These are phyloP conservation scores for Hyphopichia pseudoburtonii DNA, from an alignment of 1,139 yeast genomes.

Conservation along the genomic window DNA sequence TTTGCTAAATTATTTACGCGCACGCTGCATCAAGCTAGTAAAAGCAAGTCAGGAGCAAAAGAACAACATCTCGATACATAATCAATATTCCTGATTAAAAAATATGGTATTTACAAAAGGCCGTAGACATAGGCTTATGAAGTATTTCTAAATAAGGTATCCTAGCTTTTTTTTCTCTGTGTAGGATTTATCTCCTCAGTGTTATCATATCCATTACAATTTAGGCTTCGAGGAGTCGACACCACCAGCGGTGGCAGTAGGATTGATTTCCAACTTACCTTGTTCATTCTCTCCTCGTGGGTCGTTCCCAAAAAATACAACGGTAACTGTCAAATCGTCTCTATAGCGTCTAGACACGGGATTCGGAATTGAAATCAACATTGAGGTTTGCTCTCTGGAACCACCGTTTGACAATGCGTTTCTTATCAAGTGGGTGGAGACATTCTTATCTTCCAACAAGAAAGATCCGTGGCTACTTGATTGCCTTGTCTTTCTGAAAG, in stretches of 20 bases:
- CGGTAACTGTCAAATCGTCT: constrained; percentile 95
- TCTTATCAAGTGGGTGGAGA: constrained; percentile 88
- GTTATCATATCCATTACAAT: too few relatives aligned
- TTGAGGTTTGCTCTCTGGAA: constrained; percentile 78
- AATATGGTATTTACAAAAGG: too few relatives aligned
- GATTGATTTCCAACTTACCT: constrained; percentile 55
- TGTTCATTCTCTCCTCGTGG: constrained; percentile 39
- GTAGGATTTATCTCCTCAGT: too few relatives aligned
- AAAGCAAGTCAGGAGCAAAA: too few relatives aligned
- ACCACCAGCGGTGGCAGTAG: constrained; percentile 60
- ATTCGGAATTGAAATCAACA: constrained; percentile 89
- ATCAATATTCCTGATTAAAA: too few relatives aligned
- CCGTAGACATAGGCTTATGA: too few relatives aligned
- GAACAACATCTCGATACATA: too few relatives aligned
- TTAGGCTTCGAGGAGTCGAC: constrained; percentile 50
- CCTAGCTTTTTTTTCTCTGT: too few relatives aligned
- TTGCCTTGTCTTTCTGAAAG: constrained; percentile 42
- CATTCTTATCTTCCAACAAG: constrained; percentile 77
- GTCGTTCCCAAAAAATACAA: constrained; percentile 79
- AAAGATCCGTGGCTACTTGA: constrained; percentile 32
- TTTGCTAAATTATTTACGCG: too few relatives aligned
- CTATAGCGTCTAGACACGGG: constrained; percentile 90
- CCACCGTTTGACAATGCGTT: constrained; percentile 93
- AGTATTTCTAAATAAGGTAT: too few relatives aligned
- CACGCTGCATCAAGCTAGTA: too few relatives aligned